These are phyloP conservation scores for Plectosphaerella plurivora DNA, from an alignment of 2,329 filamentous ascomycete genomes.

Conservation along the genomic window DNA sequence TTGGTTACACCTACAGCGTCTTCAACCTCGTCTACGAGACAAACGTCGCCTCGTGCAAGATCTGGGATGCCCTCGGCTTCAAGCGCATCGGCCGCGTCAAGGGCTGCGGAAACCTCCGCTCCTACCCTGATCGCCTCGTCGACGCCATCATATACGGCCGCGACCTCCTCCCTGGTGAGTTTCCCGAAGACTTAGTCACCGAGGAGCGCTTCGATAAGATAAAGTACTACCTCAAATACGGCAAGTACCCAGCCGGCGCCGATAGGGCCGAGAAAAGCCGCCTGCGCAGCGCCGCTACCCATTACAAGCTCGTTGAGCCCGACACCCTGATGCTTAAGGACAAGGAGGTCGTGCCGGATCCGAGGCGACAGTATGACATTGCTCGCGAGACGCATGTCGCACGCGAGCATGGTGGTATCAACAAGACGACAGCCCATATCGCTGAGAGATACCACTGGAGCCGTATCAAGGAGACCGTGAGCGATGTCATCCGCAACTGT, in stretches of 20 bases:
- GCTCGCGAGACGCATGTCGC: slow-evolving; percentile 69
- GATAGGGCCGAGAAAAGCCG: slow-evolving; percentile 95
- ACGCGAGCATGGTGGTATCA: slow-evolving; percentile 80
- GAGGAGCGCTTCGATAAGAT: slow-evolving; percentile 99
- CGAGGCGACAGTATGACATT: slow-evolving; percentile 85
- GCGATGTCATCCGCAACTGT: slow-evolving; percentile 89
- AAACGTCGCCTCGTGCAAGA: slow-evolving; percentile 82
- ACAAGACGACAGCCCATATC: slow-evolving; percentile 94
- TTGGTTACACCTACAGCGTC: slow-evolving; percentile 85
- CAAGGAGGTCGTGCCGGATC: slow-evolving; percentile 93
- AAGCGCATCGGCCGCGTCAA: slow-evolving; percentile 85
- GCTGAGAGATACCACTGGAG: slow-evolving; percentile 97
- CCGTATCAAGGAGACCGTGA: slow-evolving; percentile 95
- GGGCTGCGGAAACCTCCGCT: slow-evolving; percentile 64
- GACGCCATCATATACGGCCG: slow-evolving; percentile 77
- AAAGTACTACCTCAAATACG: slow-evolving; percentile 91
- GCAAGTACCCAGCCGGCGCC: slow-evolving; percentile 87
- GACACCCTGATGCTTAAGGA: slow-evolving; percentile 94
- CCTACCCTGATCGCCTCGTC: slow-evolving; percentile 62
- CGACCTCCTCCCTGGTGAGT: slow-evolving; percentile 49
- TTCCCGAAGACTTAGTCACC: slow-evolving; percentile 78
- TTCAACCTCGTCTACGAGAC: slow-evolving; percentile 96
- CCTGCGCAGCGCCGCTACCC: slow-evolving; percentile 85
- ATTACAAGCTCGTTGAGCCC: slow-evolving; percentile 78
- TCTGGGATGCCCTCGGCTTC: slow-evolving; percentile 90